Evolutionary conservation across 768 basidiomycete genomes (phyloP).

Genomic region (Tremella yokohamensis): DNA sequence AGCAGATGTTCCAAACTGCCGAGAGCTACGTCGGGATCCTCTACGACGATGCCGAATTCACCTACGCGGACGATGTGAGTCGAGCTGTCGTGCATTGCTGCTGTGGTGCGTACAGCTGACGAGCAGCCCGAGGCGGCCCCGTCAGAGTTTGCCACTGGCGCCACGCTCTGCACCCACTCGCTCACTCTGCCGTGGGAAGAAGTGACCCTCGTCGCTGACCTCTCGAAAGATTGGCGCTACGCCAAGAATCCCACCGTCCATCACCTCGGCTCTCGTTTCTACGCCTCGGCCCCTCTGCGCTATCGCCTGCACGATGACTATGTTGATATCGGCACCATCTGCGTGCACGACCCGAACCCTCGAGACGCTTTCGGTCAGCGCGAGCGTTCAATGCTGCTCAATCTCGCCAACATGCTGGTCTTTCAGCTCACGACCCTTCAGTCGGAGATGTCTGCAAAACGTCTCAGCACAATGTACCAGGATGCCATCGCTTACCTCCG

Average conservation of each 20-base stretch:
- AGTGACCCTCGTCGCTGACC: slow-evolving; percentile 19
- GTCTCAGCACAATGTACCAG: slow-evolving; percentile 31
- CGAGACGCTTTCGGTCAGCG: slow-evolving; percentile 27
- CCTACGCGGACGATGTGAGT: slow-evolving; percentile 17
- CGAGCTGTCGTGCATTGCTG: no score
- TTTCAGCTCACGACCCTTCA: slow-evolving; percentile 43
- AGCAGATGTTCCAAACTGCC: slow-evolving; percentile 14
- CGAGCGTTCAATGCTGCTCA: slow-evolving; percentile 28
- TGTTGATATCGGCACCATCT: slow-evolving; percentile 38
- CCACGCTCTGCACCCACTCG: neutral
- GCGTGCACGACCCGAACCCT: slow-evolving; percentile 26
- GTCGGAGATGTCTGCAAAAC: slow-evolving; percentile 37
- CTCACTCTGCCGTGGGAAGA: neutral
- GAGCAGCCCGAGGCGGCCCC: neutral
- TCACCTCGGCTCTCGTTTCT: slow-evolving; percentile 26
- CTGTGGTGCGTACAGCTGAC: neutral
- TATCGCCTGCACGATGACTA: slow-evolving; percentile 21
- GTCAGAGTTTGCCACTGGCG: neutral
- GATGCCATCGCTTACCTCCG: slow-evolving; percentile 35
- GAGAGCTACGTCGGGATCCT: slow-evolving; percentile 7
- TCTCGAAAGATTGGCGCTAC: slow-evolving; percentile 35
- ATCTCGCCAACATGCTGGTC: slow-evolving; percentile 46
- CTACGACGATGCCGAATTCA: slow-evolving; percentile 13
- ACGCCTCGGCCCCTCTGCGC: slow-evolving; percentile 31
- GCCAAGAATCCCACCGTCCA: slow-evolving; percentile 24